Evolutionary conservation across 768 basidiomycete species (phyloP).

Genomic region (Auricularia cornea): DNA sequence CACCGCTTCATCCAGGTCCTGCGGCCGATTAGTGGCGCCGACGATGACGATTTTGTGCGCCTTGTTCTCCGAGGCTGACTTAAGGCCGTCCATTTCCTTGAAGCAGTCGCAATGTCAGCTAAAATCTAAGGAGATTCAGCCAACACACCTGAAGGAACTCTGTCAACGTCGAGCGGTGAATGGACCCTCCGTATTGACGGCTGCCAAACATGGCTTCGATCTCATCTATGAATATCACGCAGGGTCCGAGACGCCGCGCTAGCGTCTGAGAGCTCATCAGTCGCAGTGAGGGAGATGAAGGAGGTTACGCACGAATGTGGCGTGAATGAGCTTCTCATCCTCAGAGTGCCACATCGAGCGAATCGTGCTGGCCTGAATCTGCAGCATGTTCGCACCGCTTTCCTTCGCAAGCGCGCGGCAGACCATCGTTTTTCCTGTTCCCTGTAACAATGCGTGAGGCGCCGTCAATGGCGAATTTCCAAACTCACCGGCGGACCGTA

Average conservation of each 20-base stretch:
- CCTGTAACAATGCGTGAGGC: not conserved
- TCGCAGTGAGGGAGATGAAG: not conserved
- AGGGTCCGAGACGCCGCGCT: not conserved
- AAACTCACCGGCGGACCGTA: not conserved
- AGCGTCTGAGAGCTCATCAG: not conserved
- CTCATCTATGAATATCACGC: not conserved
- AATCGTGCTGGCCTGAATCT: not conserved
- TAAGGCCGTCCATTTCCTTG: constrained; percentile 28
- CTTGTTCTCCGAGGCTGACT: constrained; percentile 14
- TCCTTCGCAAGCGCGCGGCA: not conserved
- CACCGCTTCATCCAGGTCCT: constrained; percentile 20
- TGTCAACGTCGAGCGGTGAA: not conserved
- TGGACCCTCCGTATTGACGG: not conserved
- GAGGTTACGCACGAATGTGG: not conserved
- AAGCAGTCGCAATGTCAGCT: too few relatives aligned
- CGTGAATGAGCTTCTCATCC: not conserved
- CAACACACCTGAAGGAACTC: not conserved
- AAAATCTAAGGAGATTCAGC: too few relatives aligned
- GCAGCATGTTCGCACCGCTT: not conserved
- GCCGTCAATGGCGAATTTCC: too few relatives aligned
- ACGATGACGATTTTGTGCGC: constrained; percentile 23
- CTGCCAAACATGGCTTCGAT: not conserved
- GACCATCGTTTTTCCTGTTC: not conserved
- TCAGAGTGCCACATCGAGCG: not conserved
- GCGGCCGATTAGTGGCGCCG: constrained; percentile 27